Evolutionary conservation across 208 protist species (phyloP).

Genomic region (Crithidia sp.): DNA sequence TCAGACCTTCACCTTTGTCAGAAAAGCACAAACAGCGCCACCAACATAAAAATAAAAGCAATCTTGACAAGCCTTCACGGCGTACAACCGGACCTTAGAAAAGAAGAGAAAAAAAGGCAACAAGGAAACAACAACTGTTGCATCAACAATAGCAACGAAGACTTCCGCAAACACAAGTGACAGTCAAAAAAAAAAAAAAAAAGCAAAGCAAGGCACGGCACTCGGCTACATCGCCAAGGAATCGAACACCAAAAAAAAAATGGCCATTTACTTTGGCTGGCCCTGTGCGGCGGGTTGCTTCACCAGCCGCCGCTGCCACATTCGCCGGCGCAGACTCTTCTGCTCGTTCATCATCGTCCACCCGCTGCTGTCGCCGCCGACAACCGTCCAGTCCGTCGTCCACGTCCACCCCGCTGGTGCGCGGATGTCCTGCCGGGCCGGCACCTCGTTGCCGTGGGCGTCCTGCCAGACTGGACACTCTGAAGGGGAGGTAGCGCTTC

Average conservation of each 20-base stretch:
- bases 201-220: no score
- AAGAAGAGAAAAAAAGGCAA: constrained; percentile 20
- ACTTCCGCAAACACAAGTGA: no score
- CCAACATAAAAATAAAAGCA: background rate
- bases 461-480: constrained; percentile 68
- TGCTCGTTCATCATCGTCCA: constrained; percentile 33
- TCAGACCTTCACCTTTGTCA: no score
- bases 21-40: background rate
- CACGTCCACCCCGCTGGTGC: constrained; percentile 65
- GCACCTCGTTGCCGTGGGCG: constrained; percentile 48
- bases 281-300: constrained; percentile 17
- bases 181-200: constrained; percentile 15
- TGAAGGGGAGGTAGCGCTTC: constrained; percentile 41
- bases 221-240: no score
- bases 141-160: no score
- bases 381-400: constrained; percentile 51
- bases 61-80: constrained; percentile 4
- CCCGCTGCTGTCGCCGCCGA: constrained; percentile 37
- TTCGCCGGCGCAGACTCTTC: constrained; percentile 61
- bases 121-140: background rate
- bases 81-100: background rate
- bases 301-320: constrained; percentile 58
- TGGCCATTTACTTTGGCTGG: background rate
- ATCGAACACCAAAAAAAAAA: no score
- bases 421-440: constrained; percentile 37